Evolutionary conservation across 1,284 basidiomycete genomes (phyloP), one percentile per base, ranked within the genome.

Genomic region (Melampsora larici-populina): DNA sequence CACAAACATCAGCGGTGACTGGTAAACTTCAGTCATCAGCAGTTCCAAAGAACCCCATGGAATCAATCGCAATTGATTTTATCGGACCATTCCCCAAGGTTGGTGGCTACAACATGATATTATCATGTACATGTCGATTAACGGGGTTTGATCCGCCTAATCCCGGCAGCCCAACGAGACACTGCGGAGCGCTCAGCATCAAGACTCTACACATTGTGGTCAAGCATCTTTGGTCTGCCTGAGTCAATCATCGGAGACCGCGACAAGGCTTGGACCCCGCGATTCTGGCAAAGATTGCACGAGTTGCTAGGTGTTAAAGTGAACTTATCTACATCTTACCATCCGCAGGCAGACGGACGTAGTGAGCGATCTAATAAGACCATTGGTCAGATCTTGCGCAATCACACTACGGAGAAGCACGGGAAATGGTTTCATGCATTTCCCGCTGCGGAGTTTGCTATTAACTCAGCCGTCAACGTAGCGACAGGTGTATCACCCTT

Each of bases 251-350:
- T 66, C 2, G 24, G 64, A 15, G 64, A 66, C 21, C 62, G 62
- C 7, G 62, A 64, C 26, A 64, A 58, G 36, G 24, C 26, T 33
- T 13, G 36, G 46, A 40, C 46, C n/a, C 40, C 64, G 4, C 13
- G 49, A 21, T 82, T 84, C 68, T 84, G 83, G 83, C 51, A 72
- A 0, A 60, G 74, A 0, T 78, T 83, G 0, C 79, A 55, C 18
- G 49, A 43, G 3, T 21, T 18, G 18, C 9, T 70, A 17, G 26
- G 29, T 21, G 58, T 33, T 2, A 13, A 29, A 31, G 33, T 58
- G 17, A 48, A 67, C 36, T 43, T 67, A 46, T 68, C 66, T 1
- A 48, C 66, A 11, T 33, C 40, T 8, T 68, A 48, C 24, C 66
- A 68, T 40, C 66, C 66, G 9, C 66, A 68, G 24, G 66, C 66